Evolutionary conservation across 768 basidiomycete species (phyloP), one percentile per base, ranked within the genome.

Genomic region (Pulveroboletus frians): DNA sequence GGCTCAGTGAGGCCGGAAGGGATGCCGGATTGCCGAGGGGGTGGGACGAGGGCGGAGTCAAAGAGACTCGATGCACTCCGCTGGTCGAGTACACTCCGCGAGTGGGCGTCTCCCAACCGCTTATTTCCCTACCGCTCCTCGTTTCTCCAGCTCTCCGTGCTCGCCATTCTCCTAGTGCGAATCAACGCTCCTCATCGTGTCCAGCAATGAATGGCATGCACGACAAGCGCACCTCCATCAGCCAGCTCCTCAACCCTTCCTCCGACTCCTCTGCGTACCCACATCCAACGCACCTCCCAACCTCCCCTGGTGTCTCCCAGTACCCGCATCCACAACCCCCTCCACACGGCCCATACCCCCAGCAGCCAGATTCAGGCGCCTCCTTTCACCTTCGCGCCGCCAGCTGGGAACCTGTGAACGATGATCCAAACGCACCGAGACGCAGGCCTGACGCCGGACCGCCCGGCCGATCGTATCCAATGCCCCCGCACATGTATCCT

Each of bases 381-480:
- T 63, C 74, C 20, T 85, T 74, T 57, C 73, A 78, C 58, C 76
- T 85, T n/a, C 75, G 80, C 35, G 78, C 81, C 10, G 84, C 84
- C 5, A 80, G 67, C 58, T 85, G 84, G 82, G 75, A 74, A 26
- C 61, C 55, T 45, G 68, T 55, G 40, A 66, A 56, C 43, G 71
- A 68, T 53, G 66, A 60, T 63, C 68, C 64, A 55, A 71, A 64
- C 23, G 65, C 70, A 40, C 58, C 62, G 43, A 66, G 69, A 31
- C 68, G 69, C 50, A 69, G 65, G 54, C 55, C 62, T 50, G 71
- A 71, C 39, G 53, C 57, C 47, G 69, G 69, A 8, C 54, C 63
- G 41, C 53, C 61, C 57, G 51, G 54, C 69, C 64, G 61, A 66
- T 66, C 62, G 66, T 69, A 66, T 54, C 67, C 54, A 57, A 62